Conservation (phyloP, 2,329 filamentous ascomycete species). For the Arthrocladium fulminans region DNA sequence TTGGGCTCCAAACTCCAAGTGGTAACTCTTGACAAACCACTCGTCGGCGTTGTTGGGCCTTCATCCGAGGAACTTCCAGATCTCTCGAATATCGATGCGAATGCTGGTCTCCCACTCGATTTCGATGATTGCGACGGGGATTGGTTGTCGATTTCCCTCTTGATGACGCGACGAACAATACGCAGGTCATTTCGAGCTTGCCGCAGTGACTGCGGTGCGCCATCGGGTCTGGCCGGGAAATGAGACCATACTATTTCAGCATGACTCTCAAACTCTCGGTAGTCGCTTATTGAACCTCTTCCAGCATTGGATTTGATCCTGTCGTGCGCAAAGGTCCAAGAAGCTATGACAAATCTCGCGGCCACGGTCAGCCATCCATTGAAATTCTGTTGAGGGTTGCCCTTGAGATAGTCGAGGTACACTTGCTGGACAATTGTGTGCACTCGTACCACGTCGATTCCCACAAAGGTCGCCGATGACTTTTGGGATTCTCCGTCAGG, state of each 20-base stretch:
- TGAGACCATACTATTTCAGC: constrained; percentile 33
- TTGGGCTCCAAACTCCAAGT: constrained; percentile 21
- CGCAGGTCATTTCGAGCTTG: constrained; percentile 30
- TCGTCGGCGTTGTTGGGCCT: constrained; percentile 22
- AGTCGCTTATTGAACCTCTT: constrained; percentile 37
- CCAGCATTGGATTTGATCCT: constrained; percentile 32
- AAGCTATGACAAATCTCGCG: constrained; percentile 33
- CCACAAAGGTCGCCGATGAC: constrained; percentile 16
- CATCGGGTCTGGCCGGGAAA: constrained; percentile 29
- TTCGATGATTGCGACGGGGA: constrained; percentile 34
- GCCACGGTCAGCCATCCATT: constrained; percentile 37
- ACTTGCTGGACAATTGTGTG: constrained; percentile 38
- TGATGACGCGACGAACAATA: constrained; percentile 30
- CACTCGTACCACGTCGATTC: constrained; percentile 39
- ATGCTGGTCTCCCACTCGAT: constrained; percentile 13
- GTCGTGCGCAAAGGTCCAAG: constrained; percentile 33
- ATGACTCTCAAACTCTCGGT: constrained; percentile 41
- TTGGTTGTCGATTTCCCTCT: constrained; percentile 33
- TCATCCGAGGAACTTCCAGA: constrained; percentile 36
- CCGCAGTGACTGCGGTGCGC: constrained; percentile 26
- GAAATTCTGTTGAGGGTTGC: constrained; percentile 27
- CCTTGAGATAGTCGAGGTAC: constrained; percentile 25
- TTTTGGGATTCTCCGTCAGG: constrained; percentile 9
- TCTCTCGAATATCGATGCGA: constrained; percentile 38
- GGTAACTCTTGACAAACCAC: constrained; percentile 17